Conservation (phyloP, 73 alveolate genomes). For the Paramecium bursaria region DNA sequence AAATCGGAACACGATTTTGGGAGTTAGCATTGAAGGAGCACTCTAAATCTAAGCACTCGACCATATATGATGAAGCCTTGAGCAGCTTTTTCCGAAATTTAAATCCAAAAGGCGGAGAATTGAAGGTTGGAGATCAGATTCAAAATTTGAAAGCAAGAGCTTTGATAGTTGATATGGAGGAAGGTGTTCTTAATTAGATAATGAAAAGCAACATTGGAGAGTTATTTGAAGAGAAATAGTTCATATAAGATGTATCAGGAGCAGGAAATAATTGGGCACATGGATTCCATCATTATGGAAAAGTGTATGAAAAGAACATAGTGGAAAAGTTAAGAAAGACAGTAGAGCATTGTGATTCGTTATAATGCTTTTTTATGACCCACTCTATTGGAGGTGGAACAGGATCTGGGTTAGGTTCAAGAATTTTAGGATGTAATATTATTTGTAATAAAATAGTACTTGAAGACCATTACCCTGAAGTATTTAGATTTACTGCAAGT, state of each 20-base stretch:
- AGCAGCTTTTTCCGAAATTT: conserved; percentile 92
- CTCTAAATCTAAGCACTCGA: conserved; percentile 62
- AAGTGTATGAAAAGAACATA: conserved; percentile 80
- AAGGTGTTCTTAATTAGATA: conserved; percentile 97
- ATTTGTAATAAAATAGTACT: conserved; percentile 66
- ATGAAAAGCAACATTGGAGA: conserved; percentile 97
- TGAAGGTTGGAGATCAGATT: conserved; percentile 75
- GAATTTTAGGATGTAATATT: conserved; percentile 77
- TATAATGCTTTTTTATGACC: conserved; percentile 95
- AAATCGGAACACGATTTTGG: conserved; percentile 76
- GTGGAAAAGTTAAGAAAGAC: conserved; percentile 94
- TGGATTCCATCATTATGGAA: conserved; percentile 67
- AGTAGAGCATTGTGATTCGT: conserved; percentile 98
- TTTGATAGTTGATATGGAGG: conserved; percentile 98
- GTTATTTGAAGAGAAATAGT: conserved; percentile 95
- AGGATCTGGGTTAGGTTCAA: conserved; percentile 99
- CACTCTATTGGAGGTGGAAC: conserved; percentile 99
- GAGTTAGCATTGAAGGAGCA: conserved; percentile 87
- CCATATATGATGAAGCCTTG: conserved; percentile 84
- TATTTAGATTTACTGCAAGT: conserved; percentile 97
- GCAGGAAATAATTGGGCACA: conserved; percentile 76
- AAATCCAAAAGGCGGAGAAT: conserved; percentile 74
- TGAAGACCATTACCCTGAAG: conserved; percentile 93
- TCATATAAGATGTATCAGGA: conserved; percentile 96
- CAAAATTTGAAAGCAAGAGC: conserved; percentile 85